Base-by-base conservation (phyloP, 2,329 filamentous ascomycete genomes). In the Ambrosiella beaveri region DNA sequence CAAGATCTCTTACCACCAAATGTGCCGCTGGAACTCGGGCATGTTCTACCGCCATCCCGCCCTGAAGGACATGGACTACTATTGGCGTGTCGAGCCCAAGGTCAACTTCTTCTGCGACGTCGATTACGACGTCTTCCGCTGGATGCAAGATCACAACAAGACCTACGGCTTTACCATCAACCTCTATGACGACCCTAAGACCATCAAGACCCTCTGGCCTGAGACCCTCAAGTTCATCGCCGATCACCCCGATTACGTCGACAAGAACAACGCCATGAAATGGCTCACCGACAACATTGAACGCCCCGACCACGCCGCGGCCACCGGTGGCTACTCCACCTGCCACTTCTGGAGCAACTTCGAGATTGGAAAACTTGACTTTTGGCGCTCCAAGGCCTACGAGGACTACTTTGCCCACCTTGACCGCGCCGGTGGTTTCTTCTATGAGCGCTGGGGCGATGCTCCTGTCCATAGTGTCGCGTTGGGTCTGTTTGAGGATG, bases 341-440 rank as follows among this genome's bases (percentile, higher is more conserved):
- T 98, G 93, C 69, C 93, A 98, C 71, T 98, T 98, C 75, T 98
- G 93, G 93, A 93, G 85, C 66, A 98, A 98, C 71, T 98, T 98
- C 65, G 93, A 98, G 71, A 91, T 98, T 65, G 91, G 80, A 52
- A 88, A 96, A 69, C 80, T 98, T 78, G 80, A 80, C 62, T 95
- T 98, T 71, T 98, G 89, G 87, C 77, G 93, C 54, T 87, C 88
- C 67, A 81, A 90, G 68, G 78, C 81, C 51, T 98, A 98, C 68
- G 86, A 95, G 67, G 89, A 94, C 62, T 98, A 96, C 71, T 98
- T 98, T 68, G 83, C 95, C 67, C 89, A 97, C 70, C 78, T 98
- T 39, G 93, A 98, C 70, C 81, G 86, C 38, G 88, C 90, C 0
- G 93, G 93, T 41, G 93, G 93, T 27, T 98, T 98, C 79, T 98